phyloP scores from a whole-genome alignment of 1,284 basidiomycete genomes.

The Ceratobasidium sp. region DNA sequence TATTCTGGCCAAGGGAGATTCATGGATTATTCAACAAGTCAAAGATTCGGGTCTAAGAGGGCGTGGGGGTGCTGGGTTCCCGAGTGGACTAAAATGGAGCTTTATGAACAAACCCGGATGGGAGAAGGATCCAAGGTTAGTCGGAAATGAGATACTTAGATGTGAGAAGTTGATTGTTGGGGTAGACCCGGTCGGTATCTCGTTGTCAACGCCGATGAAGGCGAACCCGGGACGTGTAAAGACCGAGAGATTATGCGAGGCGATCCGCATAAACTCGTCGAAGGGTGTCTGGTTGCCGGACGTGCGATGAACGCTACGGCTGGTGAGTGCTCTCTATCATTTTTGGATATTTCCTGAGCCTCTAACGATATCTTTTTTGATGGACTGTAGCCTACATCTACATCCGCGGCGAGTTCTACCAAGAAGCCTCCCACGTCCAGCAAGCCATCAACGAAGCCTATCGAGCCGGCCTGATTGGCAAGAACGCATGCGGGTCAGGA shows the following conservation, averaged over 20 bases:
- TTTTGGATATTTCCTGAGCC: too few species aligned
- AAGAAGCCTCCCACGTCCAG: slow-evolving; percentile 94
- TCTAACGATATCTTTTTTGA: too few species aligned
- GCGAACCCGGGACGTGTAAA: slow-evolving; percentile 99
- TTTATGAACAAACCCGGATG: slow-evolving; percentile 99
- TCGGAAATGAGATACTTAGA: slow-evolving; percentile 34
- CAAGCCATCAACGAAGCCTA: slow-evolving; percentile 97
- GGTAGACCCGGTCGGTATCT: slow-evolving; percentile 90
- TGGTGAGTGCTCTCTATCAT: too few species aligned
- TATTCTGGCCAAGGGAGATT: slow-evolving; percentile 93
- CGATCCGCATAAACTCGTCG: slow-evolving; percentile 98
- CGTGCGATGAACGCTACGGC: slow-evolving; percentile 97
- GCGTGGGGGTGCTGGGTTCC: slow-evolving; percentile 97
- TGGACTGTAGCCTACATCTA: too few species aligned
- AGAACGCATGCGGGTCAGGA: slow-evolving; percentile 92
- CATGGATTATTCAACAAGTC: slow-evolving; percentile 96
- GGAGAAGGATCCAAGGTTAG: slow-evolving; percentile 91
- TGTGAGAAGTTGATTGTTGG: too few species aligned
- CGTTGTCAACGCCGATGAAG: slow-evolving; percentile 98
- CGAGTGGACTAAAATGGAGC: slow-evolving; percentile 97
- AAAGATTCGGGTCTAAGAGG: slow-evolving; percentile 97
- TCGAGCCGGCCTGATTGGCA: slow-evolving; percentile 90
- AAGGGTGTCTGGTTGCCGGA: slow-evolving; percentile 98
- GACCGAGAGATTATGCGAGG: slow-evolving; percentile 98
- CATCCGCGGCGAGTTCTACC: slow-evolving; percentile 98